Evolutionary conservation across 345 rosid species (phyloP), one percentile per base, ranked within the genome.

Genomic region (Microcos paniculata): DNA sequence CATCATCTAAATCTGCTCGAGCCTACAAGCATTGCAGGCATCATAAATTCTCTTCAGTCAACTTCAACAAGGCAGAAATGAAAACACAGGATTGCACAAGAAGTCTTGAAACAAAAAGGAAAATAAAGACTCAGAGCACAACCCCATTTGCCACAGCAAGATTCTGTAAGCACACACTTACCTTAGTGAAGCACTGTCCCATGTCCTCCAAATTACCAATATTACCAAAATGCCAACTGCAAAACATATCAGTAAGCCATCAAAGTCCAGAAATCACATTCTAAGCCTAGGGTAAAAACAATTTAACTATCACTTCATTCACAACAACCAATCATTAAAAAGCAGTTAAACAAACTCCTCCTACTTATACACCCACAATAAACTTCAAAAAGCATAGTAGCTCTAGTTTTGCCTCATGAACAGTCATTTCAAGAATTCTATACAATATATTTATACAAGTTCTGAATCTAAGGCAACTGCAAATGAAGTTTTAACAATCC

Each of bases 161-260:
- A 40, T 16, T n/a, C n/a, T n/a, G n/a, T n/a, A n/a, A n/a, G n/a
- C n/a, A n/a, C 30, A 24, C 8, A 70, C 45, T 81, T 68, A 87
- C 92, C 90, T 76, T 87, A 46, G 77, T 40, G 72, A 82, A 78
- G 80, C 90, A 87, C 52, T 55, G 61, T 53, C 92, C 92, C 92
- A 89, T 89, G 38, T 71, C 51, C 30, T 70, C 80, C 77, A 28
- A 84, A 80, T 65, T 43, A 14, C 24, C 35, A 49, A 28, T 82
- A 80, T 65, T 43, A 14, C 24, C 35, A 49, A 38, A 66, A 71
- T 0, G 24, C 43, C 49, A 45, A 62, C 62, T 8, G 73, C 68
- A 53, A 58, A 59, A 55, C 19, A 31, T 9, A 55, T 35, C 62
- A 21, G 28, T 28, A 70, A 51, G 26, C 23, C 30, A 30, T 51